Evolutionary conservation across 768 basidiomycete genomes (phyloP), one percentile per base, ranked within the genome.

Genomic region (Multifurca ochricompacta): DNA sequence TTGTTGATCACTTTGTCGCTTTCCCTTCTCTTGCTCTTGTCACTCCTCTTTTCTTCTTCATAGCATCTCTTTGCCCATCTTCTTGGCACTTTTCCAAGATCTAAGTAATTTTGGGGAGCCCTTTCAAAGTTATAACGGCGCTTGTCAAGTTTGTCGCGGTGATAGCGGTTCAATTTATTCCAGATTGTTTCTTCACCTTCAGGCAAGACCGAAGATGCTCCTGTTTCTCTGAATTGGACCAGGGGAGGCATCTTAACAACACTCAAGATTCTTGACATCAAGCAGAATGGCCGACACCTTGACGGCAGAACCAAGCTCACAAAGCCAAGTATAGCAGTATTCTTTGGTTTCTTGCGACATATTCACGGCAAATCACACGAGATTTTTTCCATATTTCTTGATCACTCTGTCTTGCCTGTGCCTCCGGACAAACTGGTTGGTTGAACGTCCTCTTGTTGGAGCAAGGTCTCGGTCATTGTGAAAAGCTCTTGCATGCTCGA

Each of bases 351-450:
- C 51, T 57, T 57, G 56, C 37, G 34, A 34, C 39, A 35, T n/a
- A 34, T 52, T 52, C 39, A 52, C 37, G 35, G 56, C 25, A 42
- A 51, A 52, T 57, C 56, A 52, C 56, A 48, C 56, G 28, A 18
- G 39, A 18, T 35, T 11, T 25, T 46, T 41, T 40, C 18, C 19
- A 52, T 21, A 40, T 30, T 47, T 57, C 50, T 57, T 57, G 44
- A 47, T 57, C 56, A 57, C 56, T 57, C 56, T 56, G 31, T 28
- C 55, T 56, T 56, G 56, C 35, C 51, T 52, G 35, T 31, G 28
- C 27, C 55, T 52, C 45, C 34, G 19, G 56, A 52, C 50, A 7
- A 36, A n/a, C n/a, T n/a, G n/a, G n/a, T 45, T 30, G 16, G 7
- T 57, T 52, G 32, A 25, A 13, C 32, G 50, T 42, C 56, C 45